These are phyloP conservation scores for Schwanniomyces vanrijiae DNA, from an alignment of 805 yeast genomes.

Conservation along the genomic window DNA sequence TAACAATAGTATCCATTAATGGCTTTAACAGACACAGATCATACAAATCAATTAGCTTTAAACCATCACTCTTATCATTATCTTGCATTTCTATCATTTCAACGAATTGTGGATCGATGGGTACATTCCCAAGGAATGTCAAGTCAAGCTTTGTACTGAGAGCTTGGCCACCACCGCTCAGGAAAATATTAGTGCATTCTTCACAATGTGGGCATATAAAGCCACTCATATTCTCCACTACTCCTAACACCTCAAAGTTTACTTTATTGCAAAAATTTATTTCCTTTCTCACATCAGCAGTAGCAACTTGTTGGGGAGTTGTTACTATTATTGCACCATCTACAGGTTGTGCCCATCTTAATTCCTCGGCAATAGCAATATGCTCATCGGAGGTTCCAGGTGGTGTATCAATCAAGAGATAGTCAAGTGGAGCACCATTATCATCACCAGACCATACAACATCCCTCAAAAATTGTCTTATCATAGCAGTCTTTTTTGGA, in stretches of 20 bases:
- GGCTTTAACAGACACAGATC: slow-evolving; percentile 35
- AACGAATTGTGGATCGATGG: slow-evolving; percentile 90
- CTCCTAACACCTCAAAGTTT: slow-evolving; percentile 74
- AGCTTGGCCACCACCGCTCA: slow-evolving; percentile 85
- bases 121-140: slow-evolving; percentile 80
- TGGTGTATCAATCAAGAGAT: slow-evolving; percentile 90
- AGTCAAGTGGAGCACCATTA: slow-evolving; percentile 51
- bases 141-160: slow-evolving; percentile 64
- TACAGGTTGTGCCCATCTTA: slow-evolving; percentile 60
- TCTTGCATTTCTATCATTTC: slow-evolving; percentile 76
- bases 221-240: slow-evolving; percentile 96
- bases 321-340: slow-evolving; percentile 96
- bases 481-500: slow-evolving; percentile 97
- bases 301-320: slow-evolving; percentile 91
- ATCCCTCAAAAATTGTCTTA: slow-evolving; percentile 86
- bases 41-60: slow-evolving; percentile 32
- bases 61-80: slow-evolving; percentile 21
- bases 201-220: slow-evolving; percentile 92
- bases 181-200: slow-evolving; percentile 89
- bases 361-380: slow-evolving; percentile 92
- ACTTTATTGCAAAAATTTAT: slow-evolving; percentile 90
- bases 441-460: slow-evolving; percentile 94
- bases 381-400: slow-evolving; percentile 99
- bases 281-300: slow-evolving; percentile 93
- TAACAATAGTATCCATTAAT: slow-evolving; percentile 35